phyloP scores from a whole-genome alignment of 345 rosid species.

The Citrus inodora region DNA sequence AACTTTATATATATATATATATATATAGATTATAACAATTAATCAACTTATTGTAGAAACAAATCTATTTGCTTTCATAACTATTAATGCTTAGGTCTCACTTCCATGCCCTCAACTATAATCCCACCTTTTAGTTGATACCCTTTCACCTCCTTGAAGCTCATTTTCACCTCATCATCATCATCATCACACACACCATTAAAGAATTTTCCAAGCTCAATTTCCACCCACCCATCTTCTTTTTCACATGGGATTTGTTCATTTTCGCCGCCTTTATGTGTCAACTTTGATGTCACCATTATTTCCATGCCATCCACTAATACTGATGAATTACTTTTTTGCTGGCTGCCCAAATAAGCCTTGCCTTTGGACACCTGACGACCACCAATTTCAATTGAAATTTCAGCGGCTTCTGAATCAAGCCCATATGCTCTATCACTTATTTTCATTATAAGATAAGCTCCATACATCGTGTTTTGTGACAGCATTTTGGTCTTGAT shows the following conservation, averaged over 20 bases:
- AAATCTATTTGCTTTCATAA: not conserved
- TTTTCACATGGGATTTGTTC: slow-evolving; percentile 27
- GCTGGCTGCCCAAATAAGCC: slow-evolving; percentile 12
- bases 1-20: too few species aligned
- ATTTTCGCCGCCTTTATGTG: slow-evolving; percentile 3
- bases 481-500: slow-evolving; percentile 28
- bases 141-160: slow-evolving; percentile 67
- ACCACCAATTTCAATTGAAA: slow-evolving; percentile 23
- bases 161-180: slow-evolving; percentile 45
- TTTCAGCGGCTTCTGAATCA: slow-evolving; percentile 26
- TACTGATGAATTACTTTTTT: not conserved
- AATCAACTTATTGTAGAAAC: not conserved
- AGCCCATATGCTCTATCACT: slow-evolving; percentile 31
- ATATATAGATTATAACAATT: not conserved
- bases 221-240: slow-evolving; percentile 76
- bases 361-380: not conserved
- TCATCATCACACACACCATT: slow-evolving; percentile 16
- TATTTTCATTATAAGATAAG: slow-evolving; percentile 32
- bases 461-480: slow-evolving; percentile 34
- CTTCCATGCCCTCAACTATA: slow-evolving; percentile 68
- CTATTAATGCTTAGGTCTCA: slow-evolving; percentile 46
- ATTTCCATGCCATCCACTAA: not conserved
- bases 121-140: slow-evolving; percentile 74
- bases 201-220: slow-evolving; percentile 64
- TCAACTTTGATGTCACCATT: slow-evolving; percentile 14